phyloP scores from a whole-genome alignment of 345 rosid genomes.

The Ceriops zippeliana region DNA sequence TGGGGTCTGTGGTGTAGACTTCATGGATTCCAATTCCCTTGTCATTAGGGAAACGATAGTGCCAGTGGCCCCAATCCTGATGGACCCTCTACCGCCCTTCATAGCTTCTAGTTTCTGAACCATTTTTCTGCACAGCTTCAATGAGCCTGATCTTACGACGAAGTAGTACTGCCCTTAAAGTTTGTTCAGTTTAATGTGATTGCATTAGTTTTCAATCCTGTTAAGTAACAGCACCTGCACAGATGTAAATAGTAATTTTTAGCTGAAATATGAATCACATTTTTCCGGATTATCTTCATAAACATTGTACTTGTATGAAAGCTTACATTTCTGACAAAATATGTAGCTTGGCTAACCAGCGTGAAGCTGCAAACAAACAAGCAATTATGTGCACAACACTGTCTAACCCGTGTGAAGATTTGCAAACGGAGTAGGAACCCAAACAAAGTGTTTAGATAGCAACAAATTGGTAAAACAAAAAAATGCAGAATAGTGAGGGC shows the following conservation, averaged over 20 bases:
- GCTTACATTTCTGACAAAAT: neutral
- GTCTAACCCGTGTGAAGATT: neutral
- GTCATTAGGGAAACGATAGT: conserved; percentile 76
- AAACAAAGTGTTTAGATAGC: neutral
- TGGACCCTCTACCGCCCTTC: conserved; percentile 81
- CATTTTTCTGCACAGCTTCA: conserved; percentile 38
- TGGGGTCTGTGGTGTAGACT: conserved; percentile 45
- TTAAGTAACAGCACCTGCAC: conserved; percentile 8
- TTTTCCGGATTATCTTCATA: neutral
- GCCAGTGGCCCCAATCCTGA: conserved; percentile 82
- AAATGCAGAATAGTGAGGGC: neutral
- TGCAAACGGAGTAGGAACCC: neutral
- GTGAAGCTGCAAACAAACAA: neutral
- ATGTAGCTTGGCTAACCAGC: too few relatives aligned
- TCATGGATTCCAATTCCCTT: conserved; percentile 65
- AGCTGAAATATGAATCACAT: neutral
- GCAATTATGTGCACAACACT: neutral
- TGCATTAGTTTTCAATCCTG: conserved; percentile 4
- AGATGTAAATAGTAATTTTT: neutral
- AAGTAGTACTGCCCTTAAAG: neutral
- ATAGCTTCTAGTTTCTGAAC: conserved; percentile 71
- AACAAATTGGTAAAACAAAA: neutral
- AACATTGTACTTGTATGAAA: neutral
- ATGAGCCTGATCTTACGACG: conserved; percentile 10
- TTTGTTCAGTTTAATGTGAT: neutral